Percentiles rank a stretch among this genome's conserved stretches.
phyloP scores from a whole-genome alignment of 352 stramenopile genomes.

The Phytophthora uliginosa region DNA sequence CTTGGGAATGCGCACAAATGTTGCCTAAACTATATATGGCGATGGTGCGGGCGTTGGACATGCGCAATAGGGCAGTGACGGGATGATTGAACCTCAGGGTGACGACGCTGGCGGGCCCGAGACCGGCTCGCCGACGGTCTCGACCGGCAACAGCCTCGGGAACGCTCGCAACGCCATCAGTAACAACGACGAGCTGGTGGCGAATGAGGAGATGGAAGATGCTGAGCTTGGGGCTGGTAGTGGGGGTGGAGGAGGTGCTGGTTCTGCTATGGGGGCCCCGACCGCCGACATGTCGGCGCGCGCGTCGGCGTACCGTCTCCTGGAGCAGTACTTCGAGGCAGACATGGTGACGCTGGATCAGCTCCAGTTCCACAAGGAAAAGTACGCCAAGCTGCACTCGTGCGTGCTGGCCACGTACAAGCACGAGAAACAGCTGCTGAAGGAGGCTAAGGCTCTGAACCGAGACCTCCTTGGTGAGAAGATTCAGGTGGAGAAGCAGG shows the following conservation, averaged over 20 bases:
- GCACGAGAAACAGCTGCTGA: constrained; percentile 84
- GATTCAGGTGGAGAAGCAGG: constrained; percentile 90
- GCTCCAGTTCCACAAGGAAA: constrained; percentile 86
- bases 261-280: constrained; percentile 25
- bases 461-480: constrained; percentile 87
- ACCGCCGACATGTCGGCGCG: constrained; percentile 61
- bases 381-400: constrained; percentile 76
- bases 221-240: constrained; percentile 8
- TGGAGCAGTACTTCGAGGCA: constrained; percentile 89
- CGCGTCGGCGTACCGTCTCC: constrained; percentile 75
- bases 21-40: neutral
- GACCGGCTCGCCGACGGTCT: constrained; percentile 4
- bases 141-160: constrained; percentile 18
- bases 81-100: constrained; percentile 23
- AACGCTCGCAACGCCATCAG: constrained; percentile 11
- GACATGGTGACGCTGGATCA: constrained; percentile 86
- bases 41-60: too few relatives aligned
- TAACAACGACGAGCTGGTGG: constrained; percentile 26
- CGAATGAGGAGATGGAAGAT: constrained; percentile 19
- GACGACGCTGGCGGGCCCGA: neutral
- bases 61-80: too few relatives aligned
- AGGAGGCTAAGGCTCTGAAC: constrained; percentile 87
- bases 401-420: constrained; percentile 85
- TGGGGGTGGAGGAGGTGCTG: constrained; percentile 20
- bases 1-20: constrained; percentile 1